These are phyloP conservation scores for Vaccinium darrowii DNA, from an alignment of 148 eudicot species.

Conservation along the genomic window DNA sequence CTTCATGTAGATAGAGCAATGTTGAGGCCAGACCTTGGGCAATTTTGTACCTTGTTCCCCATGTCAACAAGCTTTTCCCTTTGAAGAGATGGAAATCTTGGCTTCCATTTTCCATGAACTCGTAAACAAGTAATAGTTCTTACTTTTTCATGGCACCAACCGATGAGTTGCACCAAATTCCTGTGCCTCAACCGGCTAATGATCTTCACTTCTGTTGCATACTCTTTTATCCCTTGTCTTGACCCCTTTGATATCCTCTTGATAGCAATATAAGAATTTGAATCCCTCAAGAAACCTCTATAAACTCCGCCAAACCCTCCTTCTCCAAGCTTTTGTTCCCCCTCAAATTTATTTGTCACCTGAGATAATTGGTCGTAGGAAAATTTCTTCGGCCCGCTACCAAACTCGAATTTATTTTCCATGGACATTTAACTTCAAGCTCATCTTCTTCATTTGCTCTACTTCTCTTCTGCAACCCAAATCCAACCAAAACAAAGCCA, in stretches of 20 bases:
- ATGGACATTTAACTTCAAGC: not conserved
- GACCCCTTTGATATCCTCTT: slow-evolving; percentile 11
- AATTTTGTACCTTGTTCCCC: not conserved
- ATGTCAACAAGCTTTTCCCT: not conserved
- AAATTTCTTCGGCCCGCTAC: slow-evolving; percentile 34
- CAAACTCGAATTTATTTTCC: slow-evolving; percentile 15
- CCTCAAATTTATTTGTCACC: not conserved
- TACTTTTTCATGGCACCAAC: slow-evolving; percentile 33
- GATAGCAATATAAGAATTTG: slow-evolving; percentile 22
- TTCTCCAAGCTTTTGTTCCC: not conserved
- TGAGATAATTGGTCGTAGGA: slow-evolving; percentile 14
- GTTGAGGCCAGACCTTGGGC: not conserved
- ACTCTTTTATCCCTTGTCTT: slow-evolving; percentile 6
- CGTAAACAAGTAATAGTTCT: slow-evolving; percentile 3
- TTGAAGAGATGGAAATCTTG: not conserved
- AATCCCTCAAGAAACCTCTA: not conserved
- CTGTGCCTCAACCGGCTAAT: not conserved
- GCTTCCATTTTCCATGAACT: not conserved
- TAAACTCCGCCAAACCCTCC: not conserved
- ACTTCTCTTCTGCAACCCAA: slow-evolving; percentile 8
- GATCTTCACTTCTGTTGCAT: not conserved
- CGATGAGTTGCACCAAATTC: slow-evolving; percentile 38
- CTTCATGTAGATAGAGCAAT: not conserved
- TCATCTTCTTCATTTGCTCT: too few species aligned
- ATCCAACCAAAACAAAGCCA: slow-evolving; percentile 2